Evolutionary conservation across 768 basidiomycete genomes (phyloP), one percentile per base, ranked within the genome.

Genomic region (Tylopilus subfusipes): DNA sequence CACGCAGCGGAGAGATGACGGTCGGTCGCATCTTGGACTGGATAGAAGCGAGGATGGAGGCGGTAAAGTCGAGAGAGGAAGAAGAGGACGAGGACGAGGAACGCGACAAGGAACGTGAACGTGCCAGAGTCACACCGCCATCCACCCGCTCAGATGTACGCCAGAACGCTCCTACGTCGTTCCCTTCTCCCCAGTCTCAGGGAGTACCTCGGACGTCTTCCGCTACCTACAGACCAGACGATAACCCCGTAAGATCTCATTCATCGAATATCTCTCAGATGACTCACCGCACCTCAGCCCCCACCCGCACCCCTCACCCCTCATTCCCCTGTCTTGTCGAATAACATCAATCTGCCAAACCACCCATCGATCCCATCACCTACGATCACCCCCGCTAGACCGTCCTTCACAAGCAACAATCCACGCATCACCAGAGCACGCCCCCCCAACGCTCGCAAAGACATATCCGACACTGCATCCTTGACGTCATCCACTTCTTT

Each of bases 1-100:
- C 75, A 27, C 78, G 79, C 50, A 75, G 75, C 44, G 75, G 77
- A 48, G 85, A 85, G 39, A 82, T 89, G 84, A 83, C 85, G 0
- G 85, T 92, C 62, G 90, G 86, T 12, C 71, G 84, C 27, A 83
- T 93, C 48, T 82, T 92, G 84, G 89, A 92, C 62, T 92, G 88
- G 85, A 82, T 86, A 56, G 90, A 93, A 65, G 90, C 88, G 0
- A 75, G 90, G 53, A 69, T 90, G 40, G 90, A 92, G 22, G 90
- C 88, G 0, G 81, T 92, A 53, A 83, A 78, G 60, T 76, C 82
- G 2, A 76, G 83, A 42, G 86, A 89, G 50, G 90, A 92, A 50
- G 90, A 90, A 64, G 89, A 90, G 56, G 88, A 88, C 29, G 88
- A 90, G 64, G 89, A 90, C 53, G 86, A 89, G 57, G 86, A 88